phyloP scores from a whole-genome alignment of 257 asterid genomes.

The Lantana camara region DNA sequence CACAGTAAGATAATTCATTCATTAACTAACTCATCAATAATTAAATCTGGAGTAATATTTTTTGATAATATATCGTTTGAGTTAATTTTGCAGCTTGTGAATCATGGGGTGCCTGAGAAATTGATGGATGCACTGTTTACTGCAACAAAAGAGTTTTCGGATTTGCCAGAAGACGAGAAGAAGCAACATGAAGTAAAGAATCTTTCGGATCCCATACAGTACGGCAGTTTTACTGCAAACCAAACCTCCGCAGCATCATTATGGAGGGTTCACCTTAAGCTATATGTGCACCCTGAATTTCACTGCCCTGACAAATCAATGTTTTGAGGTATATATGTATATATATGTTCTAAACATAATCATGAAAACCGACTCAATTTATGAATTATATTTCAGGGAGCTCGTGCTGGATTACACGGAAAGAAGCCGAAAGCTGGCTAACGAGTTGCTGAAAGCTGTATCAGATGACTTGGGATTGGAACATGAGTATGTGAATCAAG shows the following conservation, averaged over 20 bases:
- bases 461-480: slow-evolving; percentile 29
- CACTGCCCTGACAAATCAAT: slow-evolving; percentile 48
- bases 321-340: slow-evolving; percentile 23
- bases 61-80: not conserved
- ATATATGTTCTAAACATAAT: too few relatives aligned
- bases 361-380: too few relatives aligned
- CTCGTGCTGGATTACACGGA: not conserved
- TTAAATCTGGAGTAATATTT: too few relatives aligned
- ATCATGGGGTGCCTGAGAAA: slow-evolving; percentile 46
- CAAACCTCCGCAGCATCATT: slow-evolving; percentile 32
- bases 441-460: slow-evolving; percentile 5
- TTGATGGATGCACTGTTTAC: slow-evolving; percentile 28
- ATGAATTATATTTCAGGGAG: not conserved
- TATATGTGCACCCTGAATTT: slow-evolving; percentile 46
- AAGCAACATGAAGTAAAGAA: slow-evolving; percentile 31
- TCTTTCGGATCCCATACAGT: slow-evolving; percentile 41
- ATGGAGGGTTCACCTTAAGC: slow-evolving; percentile 55
- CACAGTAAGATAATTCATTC: slow-evolving; percentile 18
- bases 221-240: slow-evolving; percentile 29
- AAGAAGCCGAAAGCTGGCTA: not conserved
- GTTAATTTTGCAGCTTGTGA: slow-evolving; percentile 36
- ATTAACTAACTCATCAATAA: too few relatives aligned
- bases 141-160: slow-evolving; percentile 32
- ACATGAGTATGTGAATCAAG: slow-evolving; percentile 15
- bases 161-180: slow-evolving; percentile 39